Conservation (phyloP, 192 early-diverging fungal species). For the Rhizophagus sp. region DNA sequence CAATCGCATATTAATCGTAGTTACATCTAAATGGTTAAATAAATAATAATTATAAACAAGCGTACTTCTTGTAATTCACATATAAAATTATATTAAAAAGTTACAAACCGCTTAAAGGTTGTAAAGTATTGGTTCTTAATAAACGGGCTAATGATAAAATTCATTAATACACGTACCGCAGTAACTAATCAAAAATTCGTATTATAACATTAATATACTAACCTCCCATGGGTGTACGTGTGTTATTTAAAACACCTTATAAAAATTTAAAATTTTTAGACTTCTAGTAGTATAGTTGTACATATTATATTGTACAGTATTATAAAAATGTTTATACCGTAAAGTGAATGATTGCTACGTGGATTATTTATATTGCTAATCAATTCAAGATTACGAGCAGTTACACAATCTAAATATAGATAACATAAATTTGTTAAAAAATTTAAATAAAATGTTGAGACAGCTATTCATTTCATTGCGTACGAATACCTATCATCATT, state of each 20-base stretch:
- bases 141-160: constrained; percentile 55
- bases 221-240: constrained; percentile 68
- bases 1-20: constrained; percentile 55
- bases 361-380: constrained; percentile 50
- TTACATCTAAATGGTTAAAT: constrained; percentile 34
- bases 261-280: neutral
- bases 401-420: constrained; percentile 50
- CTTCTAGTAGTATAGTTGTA: too few species aligned
- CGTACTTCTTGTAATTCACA: neutral
- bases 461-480: neutral
- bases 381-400: constrained; percentile 65
- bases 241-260: constrained; percentile 53
- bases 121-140: constrained; percentile 75
- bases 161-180: constrained; percentile 28
- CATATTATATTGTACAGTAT: neutral
- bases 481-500: constrained; percentile 40
- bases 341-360: constrained; percentile 53
- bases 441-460: too few species aligned
- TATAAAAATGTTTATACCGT: constrained; percentile 40
- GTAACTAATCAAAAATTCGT: too few species aligned
- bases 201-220: neutral
- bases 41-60: neutral
- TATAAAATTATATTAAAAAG: neutral
- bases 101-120: constrained; percentile 58
- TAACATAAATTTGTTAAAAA: neutral